These are phyloP conservation scores for Hondaea fermentalgiana DNA, from an alignment of 108 stramenopile species.

Conservation along the genomic window DNA sequence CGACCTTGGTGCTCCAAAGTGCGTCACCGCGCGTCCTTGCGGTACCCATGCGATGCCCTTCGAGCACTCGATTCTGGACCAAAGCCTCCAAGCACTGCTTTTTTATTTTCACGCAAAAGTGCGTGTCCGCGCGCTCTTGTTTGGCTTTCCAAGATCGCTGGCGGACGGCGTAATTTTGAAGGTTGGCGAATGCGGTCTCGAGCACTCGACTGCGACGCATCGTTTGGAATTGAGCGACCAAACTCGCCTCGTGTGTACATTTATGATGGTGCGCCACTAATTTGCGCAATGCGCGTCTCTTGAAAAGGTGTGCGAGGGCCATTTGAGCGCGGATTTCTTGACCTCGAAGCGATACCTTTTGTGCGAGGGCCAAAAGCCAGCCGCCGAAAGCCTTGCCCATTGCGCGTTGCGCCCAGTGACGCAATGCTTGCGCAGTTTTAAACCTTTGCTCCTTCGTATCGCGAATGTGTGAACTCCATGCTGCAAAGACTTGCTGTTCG, in stretches of 20 bases:
- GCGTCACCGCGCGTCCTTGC: no score
- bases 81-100: no score
- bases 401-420: background rate
- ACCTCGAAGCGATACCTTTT: background rate
- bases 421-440: background rate
- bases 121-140: no score
- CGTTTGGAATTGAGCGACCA: no score
- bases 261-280: background rate
- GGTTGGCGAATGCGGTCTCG: no score
- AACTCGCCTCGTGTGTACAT: no score
- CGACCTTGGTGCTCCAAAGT: background rate
- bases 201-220: no score
- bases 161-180: no score
- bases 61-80: no score
- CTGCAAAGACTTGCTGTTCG: background rate
- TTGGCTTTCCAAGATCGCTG: no score
- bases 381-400: background rate
- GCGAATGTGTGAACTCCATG: background rate
- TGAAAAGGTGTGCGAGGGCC: background rate
- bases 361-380: background rate
- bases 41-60: no score
- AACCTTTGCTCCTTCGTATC: background rate
- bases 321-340: background rate
- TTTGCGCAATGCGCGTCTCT: background rate
- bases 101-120: no score